phyloP scores from a whole-genome alignment of 768 basidiomycete genomes.

The Pleurotus eryngii region DNA sequence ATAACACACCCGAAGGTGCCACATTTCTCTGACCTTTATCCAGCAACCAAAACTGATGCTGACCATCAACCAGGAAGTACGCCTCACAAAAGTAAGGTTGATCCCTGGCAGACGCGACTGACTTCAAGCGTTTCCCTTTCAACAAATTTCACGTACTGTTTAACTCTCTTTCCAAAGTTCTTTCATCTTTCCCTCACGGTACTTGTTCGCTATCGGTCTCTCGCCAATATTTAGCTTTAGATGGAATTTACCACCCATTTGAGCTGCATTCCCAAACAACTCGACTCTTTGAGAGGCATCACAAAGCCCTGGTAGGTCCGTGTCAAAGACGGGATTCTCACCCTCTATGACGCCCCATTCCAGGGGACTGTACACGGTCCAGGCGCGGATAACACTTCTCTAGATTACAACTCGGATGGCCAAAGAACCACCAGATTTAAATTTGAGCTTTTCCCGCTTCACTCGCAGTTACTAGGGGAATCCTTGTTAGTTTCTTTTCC shows the following conservation, averaged over 20 bases:
- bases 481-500: constrained; percentile 91
- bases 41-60: constrained; percentile 62
- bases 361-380: constrained; percentile 76
- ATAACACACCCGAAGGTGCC: constrained; percentile 68
- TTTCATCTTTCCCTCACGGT: constrained; percentile 83
- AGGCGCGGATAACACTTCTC: constrained; percentile 70
- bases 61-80: constrained; percentile 56
- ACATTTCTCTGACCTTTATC: constrained; percentile 61
- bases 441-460: constrained; percentile 84
- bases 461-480: constrained; percentile 87
- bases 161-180: constrained; percentile 80
- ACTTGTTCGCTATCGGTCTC: constrained; percentile 84
- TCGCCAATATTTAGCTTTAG: constrained; percentile 82
- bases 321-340: constrained; percentile 54
- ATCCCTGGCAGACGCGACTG: constrained; percentile 56
- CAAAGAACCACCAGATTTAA: constrained; percentile 69
- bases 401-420: constrained; percentile 74
- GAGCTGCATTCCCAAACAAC: constrained; percentile 87
- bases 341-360: constrained; percentile 77
- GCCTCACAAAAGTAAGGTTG: constrained; percentile 51
- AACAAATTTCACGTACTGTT: constrained; percentile 81
- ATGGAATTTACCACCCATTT: constrained; percentile 81
- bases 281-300: constrained; percentile 77
- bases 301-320: constrained; percentile 35
- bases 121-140: constrained; percentile 76